Percentiles rank a stretch among this genome's conserved stretches.
Evolutionary conservation across 1,139 yeast genomes (phyloP).

Genomic region (Sporopachydermia cereana): DNA sequence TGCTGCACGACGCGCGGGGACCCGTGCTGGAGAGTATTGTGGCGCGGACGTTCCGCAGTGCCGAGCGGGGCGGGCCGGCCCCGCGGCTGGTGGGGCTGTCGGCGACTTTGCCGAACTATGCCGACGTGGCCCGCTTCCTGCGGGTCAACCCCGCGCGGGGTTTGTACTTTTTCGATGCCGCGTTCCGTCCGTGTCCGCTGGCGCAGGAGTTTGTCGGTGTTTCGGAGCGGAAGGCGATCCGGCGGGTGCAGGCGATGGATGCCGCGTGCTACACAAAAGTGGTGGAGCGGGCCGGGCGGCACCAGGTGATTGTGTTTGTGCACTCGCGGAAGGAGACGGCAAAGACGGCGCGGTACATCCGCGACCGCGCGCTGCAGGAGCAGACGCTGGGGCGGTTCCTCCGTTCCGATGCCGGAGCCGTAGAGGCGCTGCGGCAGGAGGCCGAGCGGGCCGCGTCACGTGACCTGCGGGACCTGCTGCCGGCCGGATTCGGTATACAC

Average conservation of each 20-base stretch:
- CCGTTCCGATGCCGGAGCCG: conserved; percentile 42
- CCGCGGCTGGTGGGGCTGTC: conserved; percentile 74
- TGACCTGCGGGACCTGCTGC: conserved; percentile 48
- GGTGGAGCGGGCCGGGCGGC: conserved; percentile 49
- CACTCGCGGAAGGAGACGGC: conserved; percentile 90
- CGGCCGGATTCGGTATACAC: conserved; percentile 78
- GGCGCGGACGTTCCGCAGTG: conserved; percentile 51
- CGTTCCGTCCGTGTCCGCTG: conserved; percentile 86
- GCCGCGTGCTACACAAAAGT: conserved; percentile 85
- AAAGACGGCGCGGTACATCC: conserved; percentile 68
- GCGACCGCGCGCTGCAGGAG: conserved; percentile 47
- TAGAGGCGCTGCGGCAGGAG: conserved; percentile 57
- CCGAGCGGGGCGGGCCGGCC: conserved; percentile 31
- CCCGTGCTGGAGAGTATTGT: conserved; percentile 88
- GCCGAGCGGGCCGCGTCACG: conserved; percentile 42
- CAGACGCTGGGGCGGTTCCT: conserved; percentile 38
- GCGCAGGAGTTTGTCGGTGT: conserved; percentile 84
- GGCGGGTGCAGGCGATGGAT: conserved; percentile 72
- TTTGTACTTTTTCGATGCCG: conserved; percentile 67
- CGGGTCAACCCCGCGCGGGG: conserved; percentile 50
- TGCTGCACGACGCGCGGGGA: conserved; percentile 90
- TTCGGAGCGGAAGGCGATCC: conserved; percentile 74
- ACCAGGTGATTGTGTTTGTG: conserved; percentile 81
- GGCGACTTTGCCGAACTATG: conserved; percentile 87
- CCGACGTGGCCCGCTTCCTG: conserved; percentile 76